Evolutionary conservation across 2,329 filamentous ascomycete genomes (phyloP).

Genomic region (Alternaria sp.): DNA sequence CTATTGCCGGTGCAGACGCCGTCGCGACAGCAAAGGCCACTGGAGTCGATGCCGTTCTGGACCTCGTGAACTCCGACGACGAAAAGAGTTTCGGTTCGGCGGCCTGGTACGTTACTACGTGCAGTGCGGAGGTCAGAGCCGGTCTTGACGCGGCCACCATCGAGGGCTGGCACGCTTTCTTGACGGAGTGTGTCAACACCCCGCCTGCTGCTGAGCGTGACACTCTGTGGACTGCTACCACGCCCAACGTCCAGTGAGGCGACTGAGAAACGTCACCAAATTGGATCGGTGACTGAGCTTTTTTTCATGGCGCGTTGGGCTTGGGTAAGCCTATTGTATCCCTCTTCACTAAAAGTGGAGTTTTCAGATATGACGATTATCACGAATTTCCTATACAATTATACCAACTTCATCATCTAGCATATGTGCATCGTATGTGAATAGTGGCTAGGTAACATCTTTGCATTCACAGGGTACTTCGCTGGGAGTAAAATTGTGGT

Average conservation of each 20-base stretch:
- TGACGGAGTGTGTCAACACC: constrained; percentile 62
- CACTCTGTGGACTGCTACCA: constrained; percentile 58
- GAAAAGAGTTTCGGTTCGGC: constrained; percentile 64
- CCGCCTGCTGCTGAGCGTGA: constrained; percentile 55
- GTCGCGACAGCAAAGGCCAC: constrained; percentile 42
- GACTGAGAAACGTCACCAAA: constrained; percentile 11
- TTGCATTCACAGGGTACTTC: neutral
- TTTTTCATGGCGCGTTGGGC: neutral
- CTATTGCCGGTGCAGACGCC: constrained; percentile 45
- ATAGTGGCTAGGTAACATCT: neutral
- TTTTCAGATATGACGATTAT: neutral
- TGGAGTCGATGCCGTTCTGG: constrained; percentile 54
- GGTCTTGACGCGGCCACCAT: constrained; percentile 56
- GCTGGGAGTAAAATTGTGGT: neutral
- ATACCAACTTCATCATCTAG: neutral
- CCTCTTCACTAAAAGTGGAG: neutral
- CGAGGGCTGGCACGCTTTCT: constrained; percentile 60
- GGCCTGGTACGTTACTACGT: constrained; percentile 67
- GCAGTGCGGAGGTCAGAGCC: constrained; percentile 51
- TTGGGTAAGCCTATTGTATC: neutral
- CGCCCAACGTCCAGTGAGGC: constrained; percentile 18
- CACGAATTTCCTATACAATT: neutral
- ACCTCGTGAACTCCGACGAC: constrained; percentile 55
- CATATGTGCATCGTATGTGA: neutral
- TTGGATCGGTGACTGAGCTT: neutral